These are phyloP conservation scores for Glycine soja DNA, from an alignment of 306 rosid genomes.

Conservation along the genomic window DNA sequence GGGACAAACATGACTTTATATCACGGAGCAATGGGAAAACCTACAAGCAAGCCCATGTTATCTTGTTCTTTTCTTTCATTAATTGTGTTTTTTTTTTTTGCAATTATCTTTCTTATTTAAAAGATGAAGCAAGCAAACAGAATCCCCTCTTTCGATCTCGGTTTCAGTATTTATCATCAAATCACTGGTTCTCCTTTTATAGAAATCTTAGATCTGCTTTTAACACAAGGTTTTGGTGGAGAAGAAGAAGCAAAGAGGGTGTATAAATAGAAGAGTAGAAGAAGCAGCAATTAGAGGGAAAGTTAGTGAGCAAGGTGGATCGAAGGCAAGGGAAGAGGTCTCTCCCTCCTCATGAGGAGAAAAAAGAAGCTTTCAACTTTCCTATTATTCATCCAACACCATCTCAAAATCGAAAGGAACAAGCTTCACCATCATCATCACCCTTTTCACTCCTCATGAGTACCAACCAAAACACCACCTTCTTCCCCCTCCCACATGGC, in stretches of 20 bases:
- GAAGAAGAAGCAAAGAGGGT: background rate
- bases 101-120: conserved; percentile 24
- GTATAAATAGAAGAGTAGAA: conserved; percentile 2
- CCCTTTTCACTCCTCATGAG: conserved; percentile 41
- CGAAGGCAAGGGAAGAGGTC: conserved; percentile 57
- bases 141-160: conserved; percentile 42
- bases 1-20: conserved; percentile 47
- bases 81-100: background rate
- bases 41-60: conserved; percentile 51
- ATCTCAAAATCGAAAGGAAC: conserved; percentile 39
- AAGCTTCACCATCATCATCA: conserved; percentile 35
- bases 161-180: conserved; percentile 26
- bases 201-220: conserved; percentile 53
- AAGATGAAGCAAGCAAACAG: conserved; percentile 49
- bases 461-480: background rate
- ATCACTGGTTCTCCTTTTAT: conserved; percentile 32
- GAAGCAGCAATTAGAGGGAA: background rate
- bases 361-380: conserved; percentile 38
- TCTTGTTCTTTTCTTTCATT: conserved; percentile 40
- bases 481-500: conserved; percentile 27
- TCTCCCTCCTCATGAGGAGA: conserved; percentile 50
- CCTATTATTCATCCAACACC: conserved; percentile 12
- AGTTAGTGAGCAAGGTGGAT: conserved; percentile 49
- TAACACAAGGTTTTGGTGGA: conserved; percentile 5
- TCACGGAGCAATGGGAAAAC: conserved; percentile 40